phyloP scores from a whole-genome alignment of 2,329 filamentous ascomycete species.

The Scolecobasidium constrictum region DNA sequence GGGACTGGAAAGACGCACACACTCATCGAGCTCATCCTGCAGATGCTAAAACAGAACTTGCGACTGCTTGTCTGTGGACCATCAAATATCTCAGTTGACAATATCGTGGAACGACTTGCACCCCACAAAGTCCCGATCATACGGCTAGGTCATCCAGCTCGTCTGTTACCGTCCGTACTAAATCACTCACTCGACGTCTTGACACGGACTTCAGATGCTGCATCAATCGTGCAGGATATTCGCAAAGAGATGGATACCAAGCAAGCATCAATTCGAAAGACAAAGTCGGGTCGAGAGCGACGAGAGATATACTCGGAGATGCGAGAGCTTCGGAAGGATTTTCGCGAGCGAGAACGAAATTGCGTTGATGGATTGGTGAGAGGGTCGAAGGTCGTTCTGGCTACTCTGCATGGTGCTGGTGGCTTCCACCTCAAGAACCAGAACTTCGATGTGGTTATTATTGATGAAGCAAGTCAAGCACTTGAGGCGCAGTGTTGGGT shows the following conservation, averaged over 20 bases:
- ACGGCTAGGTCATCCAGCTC: constrained; percentile 83
- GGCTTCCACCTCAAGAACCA: constrained; percentile 71
- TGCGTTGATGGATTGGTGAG: constrained; percentile 68
- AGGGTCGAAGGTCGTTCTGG: constrained; percentile 76
- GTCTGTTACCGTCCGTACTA: constrained; percentile 77
- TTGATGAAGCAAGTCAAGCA: constrained; percentile 93
- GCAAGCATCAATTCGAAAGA: constrained; percentile 80
- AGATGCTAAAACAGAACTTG: constrained; percentile 62
- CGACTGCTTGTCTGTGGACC: constrained; percentile 89
- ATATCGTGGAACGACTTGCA: constrained; percentile 86
- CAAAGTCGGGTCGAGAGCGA: constrained; percentile 67
- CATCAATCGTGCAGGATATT: constrained; percentile 79
- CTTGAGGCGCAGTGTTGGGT: constrained; percentile 98
- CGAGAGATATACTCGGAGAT: constrained; percentile 76
- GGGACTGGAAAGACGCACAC: constrained; percentile 97
- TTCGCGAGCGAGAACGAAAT: constrained; percentile 67
- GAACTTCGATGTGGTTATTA: constrained; percentile 84
- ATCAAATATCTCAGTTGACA: constrained; percentile 95
- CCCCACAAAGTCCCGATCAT: constrained; percentile 79
- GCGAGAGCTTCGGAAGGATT: constrained; percentile 78
- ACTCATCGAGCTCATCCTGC: constrained; percentile 87
- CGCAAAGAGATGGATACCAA: constrained; percentile 88
- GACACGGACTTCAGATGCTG: constrained; percentile 82
- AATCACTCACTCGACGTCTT: constrained; percentile 85
- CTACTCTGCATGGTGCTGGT: constrained; percentile 86